A percentile compares a stretch with the other conserved stretches of the same genome.
Evolutionary conservation across 2,329 filamentous ascomycete species (phyloP).

Genomic region (Xylaria sp.): DNA sequence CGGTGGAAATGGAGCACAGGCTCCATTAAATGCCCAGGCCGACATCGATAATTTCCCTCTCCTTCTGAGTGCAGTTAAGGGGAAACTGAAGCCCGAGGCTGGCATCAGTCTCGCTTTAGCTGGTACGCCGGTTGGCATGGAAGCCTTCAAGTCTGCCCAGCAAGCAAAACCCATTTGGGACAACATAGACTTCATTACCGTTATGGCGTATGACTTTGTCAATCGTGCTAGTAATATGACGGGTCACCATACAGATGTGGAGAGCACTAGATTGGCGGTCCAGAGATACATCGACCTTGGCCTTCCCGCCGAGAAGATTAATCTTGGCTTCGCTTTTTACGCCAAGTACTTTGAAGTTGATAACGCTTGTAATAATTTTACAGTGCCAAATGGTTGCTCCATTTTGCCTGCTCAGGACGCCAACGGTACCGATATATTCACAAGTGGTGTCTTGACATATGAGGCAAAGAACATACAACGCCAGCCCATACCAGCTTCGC

Average conservation of each 20-base stretch:
- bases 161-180: constrained; percentile 23
- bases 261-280: constrained; percentile 2
- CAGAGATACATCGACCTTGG: constrained; percentile 28
- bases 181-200: constrained; percentile 26
- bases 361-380: neutral
- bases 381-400: constrained; percentile 15
- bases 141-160: constrained; percentile 16
- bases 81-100: constrained; percentile 1
- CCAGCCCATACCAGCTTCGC: neutral
- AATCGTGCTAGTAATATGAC: constrained; percentile 26
- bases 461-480: constrained; percentile 2
- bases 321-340: constrained; percentile 33
- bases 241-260: constrained; percentile 23
- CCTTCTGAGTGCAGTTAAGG: constrained; percentile 16
- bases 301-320: constrained; percentile 28
- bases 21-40: neutral
- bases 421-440: constrained; percentile 22
- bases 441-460: constrained; percentile 27
- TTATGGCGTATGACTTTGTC: constrained; percentile 34
- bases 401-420: constrained; percentile 13
- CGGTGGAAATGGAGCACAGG: constrained; percentile 26
- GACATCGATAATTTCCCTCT: constrained; percentile 30
- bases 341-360: constrained; percentile 33
- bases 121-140: constrained; percentile 21
- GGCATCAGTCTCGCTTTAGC: constrained; percentile 27